A percentile compares a stretch with the other conserved stretches of the same genome.
Conservation (phyloP, 306 rosid species). For the Quercus gilva region DNA sequence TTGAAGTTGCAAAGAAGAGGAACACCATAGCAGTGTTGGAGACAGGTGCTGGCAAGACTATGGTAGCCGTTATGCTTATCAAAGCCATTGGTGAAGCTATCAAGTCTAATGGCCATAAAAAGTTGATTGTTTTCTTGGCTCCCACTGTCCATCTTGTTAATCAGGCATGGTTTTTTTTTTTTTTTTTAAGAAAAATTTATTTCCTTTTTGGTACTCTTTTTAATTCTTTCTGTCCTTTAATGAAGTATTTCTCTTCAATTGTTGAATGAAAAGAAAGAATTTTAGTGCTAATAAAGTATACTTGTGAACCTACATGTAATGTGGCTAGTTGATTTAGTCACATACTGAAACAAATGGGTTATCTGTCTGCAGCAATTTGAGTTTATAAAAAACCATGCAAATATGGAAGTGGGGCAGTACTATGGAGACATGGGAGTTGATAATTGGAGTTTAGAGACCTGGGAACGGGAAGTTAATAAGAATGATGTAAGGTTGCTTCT, state of each 20-base stretch:
- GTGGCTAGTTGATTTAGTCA: conserved; percentile 10
- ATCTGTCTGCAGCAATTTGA: conserved; percentile 70
- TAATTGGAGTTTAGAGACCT: conserved; percentile 55
- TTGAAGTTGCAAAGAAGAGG: conserved; percentile 59
- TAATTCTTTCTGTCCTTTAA: background rate
- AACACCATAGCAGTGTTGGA: conserved; percentile 85
- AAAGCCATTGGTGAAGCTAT: conserved; percentile 41
- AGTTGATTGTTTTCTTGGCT: conserved; percentile 67
- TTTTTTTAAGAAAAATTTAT: background rate
- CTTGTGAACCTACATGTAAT: background rate
- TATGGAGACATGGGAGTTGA: conserved; percentile 86
- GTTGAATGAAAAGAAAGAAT: background rate
- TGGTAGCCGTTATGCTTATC: conserved; percentile 84
- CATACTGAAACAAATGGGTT: conserved; percentile 12
- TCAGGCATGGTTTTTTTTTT: conserved; percentile 45
- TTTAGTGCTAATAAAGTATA: background rate
- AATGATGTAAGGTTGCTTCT: conserved; percentile 58
- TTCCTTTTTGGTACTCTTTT: background rate
- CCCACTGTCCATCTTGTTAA: conserved; percentile 89
- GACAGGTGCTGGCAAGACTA: conserved; percentile 76
- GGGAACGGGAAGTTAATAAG: conserved; percentile 65
- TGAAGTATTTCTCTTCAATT: background rate
- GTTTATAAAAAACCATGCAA: conserved; percentile 44
- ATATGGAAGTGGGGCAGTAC: conserved; percentile 63
- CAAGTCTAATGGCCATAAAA: conserved; percentile 39